These are phyloP conservation scores for Euptelea pleiosperma DNA, from an alignment of 164 flowering plant species.

Conservation along the genomic window DNA sequence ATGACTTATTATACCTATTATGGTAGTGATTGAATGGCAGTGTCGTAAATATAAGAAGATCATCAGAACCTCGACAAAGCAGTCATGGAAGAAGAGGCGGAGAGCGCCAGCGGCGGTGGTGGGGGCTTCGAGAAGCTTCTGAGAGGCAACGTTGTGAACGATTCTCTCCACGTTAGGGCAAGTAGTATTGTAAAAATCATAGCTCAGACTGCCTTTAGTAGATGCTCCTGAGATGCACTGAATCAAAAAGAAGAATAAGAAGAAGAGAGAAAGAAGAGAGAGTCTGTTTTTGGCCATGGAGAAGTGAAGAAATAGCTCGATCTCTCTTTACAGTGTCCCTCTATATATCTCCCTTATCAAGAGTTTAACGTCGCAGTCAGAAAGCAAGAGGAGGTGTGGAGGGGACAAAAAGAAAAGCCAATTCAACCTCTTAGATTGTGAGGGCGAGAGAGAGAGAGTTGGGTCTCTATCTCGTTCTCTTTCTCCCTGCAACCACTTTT, in stretches of 20 bases:
- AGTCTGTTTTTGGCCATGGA: too few species aligned
- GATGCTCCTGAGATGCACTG: not conserved
- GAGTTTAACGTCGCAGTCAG: too few species aligned
- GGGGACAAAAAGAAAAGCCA: too few species aligned
- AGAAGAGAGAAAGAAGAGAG: not conserved
- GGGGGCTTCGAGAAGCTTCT: constrained; percentile 17
- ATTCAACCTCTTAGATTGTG: too few species aligned
- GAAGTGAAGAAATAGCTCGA: too few species aligned
- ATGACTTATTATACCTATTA: too few species aligned
- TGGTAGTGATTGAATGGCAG: not conserved
- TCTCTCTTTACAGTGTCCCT: too few species aligned
- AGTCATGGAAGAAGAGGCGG: constrained; percentile 29
- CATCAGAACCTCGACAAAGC: constrained; percentile 21
- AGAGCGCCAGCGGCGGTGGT: constrained; percentile 26
- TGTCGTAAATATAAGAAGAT: not conserved
- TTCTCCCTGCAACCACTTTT: too few species aligned
- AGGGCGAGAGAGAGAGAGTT: too few species aligned
- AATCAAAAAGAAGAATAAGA: not conserved
- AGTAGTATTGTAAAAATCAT: constrained; percentile 16
- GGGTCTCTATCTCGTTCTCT: too few species aligned
- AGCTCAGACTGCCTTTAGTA: constrained; percentile 2
- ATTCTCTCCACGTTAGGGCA: constrained; percentile 27
- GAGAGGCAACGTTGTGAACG: constrained; percentile 21
- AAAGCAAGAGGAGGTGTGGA: too few species aligned
- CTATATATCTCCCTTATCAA: too few species aligned